Base-by-base conservation (phyloP, 2,329 filamentous ascomycete genomes). In the Monilinia fructigena region DNA sequence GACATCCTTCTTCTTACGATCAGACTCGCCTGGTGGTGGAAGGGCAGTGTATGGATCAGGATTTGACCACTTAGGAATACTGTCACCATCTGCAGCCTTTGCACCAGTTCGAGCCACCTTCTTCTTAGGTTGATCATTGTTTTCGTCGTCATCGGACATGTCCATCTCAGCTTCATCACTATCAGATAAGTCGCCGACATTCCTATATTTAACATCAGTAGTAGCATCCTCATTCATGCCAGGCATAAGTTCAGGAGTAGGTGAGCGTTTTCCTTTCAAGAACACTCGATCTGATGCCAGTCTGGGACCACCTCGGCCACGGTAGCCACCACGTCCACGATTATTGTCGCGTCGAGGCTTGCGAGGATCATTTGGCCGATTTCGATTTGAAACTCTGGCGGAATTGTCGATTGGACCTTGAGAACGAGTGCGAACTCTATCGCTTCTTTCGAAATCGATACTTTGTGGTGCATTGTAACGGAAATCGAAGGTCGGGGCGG, bases 11-110 rank as follows among this genome's bases (percentile, higher is more conserved):
- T 89, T 92, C 78, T 95, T 96, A 26, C 85, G 84, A 50, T 85
- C 82, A 6, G 81, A 82, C 65, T 93, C 89, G 70, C 93, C 90
- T 0, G 88, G 86, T 8, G 92, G 93, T 11, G 94, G 94, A 12
- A 97, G 81, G 2, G 87, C 90, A 7, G 92, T 96, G 78, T 98
- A 97, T 0, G 93, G 93, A 76, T 98, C 94, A 4, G 94, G 93
- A 72, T 98, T 98, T 5, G 93, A 97, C 94, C 94, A 98, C 77
- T 90, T 93, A 3, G 93, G 92, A 6, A 76, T 78, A 63, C 73
- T 71, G 18, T 80, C 79, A 65, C 81, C 75, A 68, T 78, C 80
- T 28, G 77, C 74, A n/a, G 79, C 75, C 11, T 76, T 76, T 20
- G 73, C 69, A 2, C 71, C 71, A 12, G 73, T 76, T 12, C 81